Percentiles rank a stretch among this genome's conserved stretches.
phyloP scores from a whole-genome alignment of 345 rosid species.

The Durio zibethinus region DNA sequence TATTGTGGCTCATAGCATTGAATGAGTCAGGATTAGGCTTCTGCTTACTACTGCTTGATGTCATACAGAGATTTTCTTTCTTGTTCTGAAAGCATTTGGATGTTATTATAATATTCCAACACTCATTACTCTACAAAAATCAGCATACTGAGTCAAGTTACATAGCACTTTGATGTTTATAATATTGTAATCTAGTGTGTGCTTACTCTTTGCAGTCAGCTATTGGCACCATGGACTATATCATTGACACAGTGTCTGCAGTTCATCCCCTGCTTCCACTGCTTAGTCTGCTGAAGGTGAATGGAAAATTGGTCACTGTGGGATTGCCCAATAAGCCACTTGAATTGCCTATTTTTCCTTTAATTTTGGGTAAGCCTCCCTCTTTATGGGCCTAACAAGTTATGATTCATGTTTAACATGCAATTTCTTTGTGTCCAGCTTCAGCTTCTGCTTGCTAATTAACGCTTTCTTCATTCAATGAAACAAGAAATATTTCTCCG shows the following conservation, averaged over 20 bases:
- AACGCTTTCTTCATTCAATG: background rate
- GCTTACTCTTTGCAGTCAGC: conserved; percentile 46
- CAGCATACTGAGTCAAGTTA: background rate
- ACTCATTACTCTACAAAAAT: background rate
- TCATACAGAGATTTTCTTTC: background rate
- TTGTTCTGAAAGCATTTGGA: background rate
- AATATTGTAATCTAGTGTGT: background rate
- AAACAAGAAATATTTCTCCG: background rate
- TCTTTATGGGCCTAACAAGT: background rate
- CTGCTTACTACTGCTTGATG: background rate
- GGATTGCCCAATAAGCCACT: conserved; percentile 82
- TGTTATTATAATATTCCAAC: background rate
- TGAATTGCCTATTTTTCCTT: conserved; percentile 66
- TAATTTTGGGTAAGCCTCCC: conserved; percentile 50
- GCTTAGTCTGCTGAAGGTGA: conserved; percentile 62
- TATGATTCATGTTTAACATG: background rate
- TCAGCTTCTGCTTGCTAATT: background rate
- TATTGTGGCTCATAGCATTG: background rate
- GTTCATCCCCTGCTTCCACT: conserved; percentile 69
- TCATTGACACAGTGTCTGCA: conserved; percentile 83
- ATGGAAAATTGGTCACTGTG: conserved; percentile 66
- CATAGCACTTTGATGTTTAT: background rate
- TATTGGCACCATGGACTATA: conserved; percentile 68
- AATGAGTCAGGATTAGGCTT: background rate
- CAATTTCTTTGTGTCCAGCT: background rate